Conservation (phyloP, 345 rosid species). For the Litchi chinensis region DNA sequence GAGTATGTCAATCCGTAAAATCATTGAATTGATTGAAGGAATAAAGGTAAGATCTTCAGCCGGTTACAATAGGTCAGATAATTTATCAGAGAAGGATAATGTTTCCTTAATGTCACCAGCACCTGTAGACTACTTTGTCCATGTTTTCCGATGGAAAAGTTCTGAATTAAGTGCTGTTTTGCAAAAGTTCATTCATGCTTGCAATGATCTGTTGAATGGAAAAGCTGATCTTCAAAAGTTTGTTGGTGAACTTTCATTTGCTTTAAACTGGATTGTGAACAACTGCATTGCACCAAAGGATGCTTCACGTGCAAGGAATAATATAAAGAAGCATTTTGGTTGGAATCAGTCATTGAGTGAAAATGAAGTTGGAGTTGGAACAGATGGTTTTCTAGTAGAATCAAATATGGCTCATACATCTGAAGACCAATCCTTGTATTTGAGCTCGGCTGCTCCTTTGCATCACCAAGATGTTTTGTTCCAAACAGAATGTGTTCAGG, state of each 20-base stretch:
- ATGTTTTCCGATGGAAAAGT: constrained; percentile 48
- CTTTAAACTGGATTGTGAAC: constrained; percentile 52
- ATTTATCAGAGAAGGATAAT: constrained; percentile 16
- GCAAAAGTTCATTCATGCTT: constrained; percentile 36
- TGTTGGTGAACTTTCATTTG: constrained; percentile 39
- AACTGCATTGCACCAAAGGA: constrained; percentile 33
- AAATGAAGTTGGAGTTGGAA: constrained; percentile 26
- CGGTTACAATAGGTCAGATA: constrained; percentile 1
- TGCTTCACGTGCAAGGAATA: constrained; percentile 54
- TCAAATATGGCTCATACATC: constrained; percentile 18
- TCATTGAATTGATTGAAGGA: constrained; percentile 45
- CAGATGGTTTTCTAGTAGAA: constrained; percentile 13
- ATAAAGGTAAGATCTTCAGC: constrained; percentile 25
- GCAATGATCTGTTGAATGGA: constrained; percentile 41
- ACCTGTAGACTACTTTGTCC: constrained; percentile 37
- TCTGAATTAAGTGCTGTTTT: constrained; percentile 41
- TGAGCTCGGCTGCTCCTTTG: constrained; percentile 16
- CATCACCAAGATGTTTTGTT: constrained; percentile 11
- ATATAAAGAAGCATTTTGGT: constrained; percentile 63
- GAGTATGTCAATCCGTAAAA: constrained; percentile 44
- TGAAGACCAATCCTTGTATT: constrained; percentile 24
- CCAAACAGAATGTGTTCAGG: constrained; percentile 8
- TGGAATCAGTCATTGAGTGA: constrained; percentile 30
- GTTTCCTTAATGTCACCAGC: constrained; percentile 18
- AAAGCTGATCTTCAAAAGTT: constrained; percentile 37